Evolutionary conservation across 2,329 filamentous ascomycete genomes (phyloP), one percentile per base, ranked within the genome.

Genomic region (Arthrobotrys megalospora): DNA sequence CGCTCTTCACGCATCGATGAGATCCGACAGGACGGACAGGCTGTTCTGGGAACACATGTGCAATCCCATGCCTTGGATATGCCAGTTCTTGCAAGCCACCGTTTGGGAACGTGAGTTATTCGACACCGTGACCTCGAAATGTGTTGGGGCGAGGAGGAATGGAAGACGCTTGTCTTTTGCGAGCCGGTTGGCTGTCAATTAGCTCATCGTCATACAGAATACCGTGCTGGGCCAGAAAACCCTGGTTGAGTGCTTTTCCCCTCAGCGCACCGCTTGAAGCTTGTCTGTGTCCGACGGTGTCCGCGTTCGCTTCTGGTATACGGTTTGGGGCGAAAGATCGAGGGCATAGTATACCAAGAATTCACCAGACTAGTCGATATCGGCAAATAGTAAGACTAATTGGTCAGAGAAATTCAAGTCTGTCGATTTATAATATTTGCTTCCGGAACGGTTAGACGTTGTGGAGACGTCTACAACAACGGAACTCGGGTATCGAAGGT

Each of bases 331-430:
- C 47, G 28, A n/a, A 50, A 66, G 24, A 14, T 48, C 64, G 69
- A 63, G 38, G 50, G 50, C 28, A 10, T 7, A 48, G 36, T 58
- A 34, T 48, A 52, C 50, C 43, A n/a, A 28, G 24, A 28, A 28
- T 28, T 38, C 16, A 16, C 12, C 36, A 14, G 36, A 6, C 14
- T 38, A 14, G 55, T 43, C 43, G 53, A 75, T 63, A 63, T 63
- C 52, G 53, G 63, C 16, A 52, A 68, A 68, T 36, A 36, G 63
- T 68, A 68, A 75, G 32, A 38, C 38, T 52, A 45, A 68, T 68
- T 75, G 70, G 70, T 75, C 70, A 68, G 32, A 67, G 70, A 75
- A 67, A 67, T 19, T 36, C 45, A 32, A 45, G 14, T 47, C 53
- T 41, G 52, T 16, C 32, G 53, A 24, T 43, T 21, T 47, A 64